A percentile compares a stretch with the other conserved stretches of the same genome.
Evolutionary conservation across 2,329 filamentous ascomycete species (phyloP).

Genomic region (Pseudocercospora crystallina): DNA sequence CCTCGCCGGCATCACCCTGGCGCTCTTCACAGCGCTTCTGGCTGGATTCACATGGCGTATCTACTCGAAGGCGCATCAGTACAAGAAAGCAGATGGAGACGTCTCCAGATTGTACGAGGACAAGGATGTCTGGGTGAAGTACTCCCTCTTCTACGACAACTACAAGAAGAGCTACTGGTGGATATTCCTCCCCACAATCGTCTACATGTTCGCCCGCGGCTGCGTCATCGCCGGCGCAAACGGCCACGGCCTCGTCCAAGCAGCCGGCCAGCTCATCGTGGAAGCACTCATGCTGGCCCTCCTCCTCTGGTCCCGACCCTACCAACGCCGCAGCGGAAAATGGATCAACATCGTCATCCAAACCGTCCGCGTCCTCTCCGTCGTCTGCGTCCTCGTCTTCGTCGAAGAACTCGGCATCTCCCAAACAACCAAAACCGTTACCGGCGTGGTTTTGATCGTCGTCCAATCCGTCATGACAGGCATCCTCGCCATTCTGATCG

Average conservation of each 20-base stretch:
- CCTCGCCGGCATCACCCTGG: slow-evolving; percentile 79
- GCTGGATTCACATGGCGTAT: slow-evolving; percentile 83
- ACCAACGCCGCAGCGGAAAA: slow-evolving; percentile 81
- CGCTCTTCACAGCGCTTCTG: slow-evolving; percentile 77
- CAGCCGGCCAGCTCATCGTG: slow-evolving; percentile 74
- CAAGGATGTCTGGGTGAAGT: slow-evolving; percentile 89
- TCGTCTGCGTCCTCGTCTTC: slow-evolving; percentile 86
- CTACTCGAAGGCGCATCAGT: slow-evolving; percentile 69
- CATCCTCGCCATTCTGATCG: slow-evolving; percentile 80
- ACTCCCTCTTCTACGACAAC: slow-evolving; percentile 94
- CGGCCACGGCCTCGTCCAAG: slow-evolving; percentile 80
- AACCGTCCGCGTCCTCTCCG: slow-evolving; percentile 81
- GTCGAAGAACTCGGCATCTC: slow-evolving; percentile 88
- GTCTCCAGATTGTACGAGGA: slow-evolving; percentile 75
- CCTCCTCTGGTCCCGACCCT: slow-evolving; percentile 82
- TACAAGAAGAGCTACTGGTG: slow-evolving; percentile 97
- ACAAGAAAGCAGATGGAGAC: slow-evolving; percentile 75
- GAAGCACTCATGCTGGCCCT: slow-evolving; percentile 77
- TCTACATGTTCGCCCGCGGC: slow-evolving; percentile 90
- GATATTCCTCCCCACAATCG: slow-evolving; percentile 84
- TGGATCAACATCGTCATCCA: slow-evolving; percentile 93
- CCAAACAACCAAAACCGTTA: slow-evolving; percentile 90
- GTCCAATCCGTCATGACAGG: slow-evolving; percentile 83
- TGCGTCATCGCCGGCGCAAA: slow-evolving; percentile 81
- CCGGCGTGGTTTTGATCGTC: slow-evolving; percentile 89